phyloP scores from a whole-genome alignment of 2,329 filamentous ascomycete genomes.

The Alternaria arborescens region DNA sequence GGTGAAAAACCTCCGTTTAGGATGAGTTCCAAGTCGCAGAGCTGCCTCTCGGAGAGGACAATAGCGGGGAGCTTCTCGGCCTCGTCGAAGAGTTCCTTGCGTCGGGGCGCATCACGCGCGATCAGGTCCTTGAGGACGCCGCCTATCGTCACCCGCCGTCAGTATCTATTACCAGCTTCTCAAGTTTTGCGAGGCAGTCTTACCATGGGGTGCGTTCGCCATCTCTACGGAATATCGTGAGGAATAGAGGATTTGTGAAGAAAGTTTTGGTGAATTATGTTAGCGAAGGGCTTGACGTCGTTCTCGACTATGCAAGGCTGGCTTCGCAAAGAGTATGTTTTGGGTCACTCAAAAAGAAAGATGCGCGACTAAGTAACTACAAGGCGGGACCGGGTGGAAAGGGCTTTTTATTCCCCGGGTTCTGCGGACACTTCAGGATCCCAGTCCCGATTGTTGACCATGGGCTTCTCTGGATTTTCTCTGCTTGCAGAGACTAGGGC shows the following conservation, averaged over 20 bases:
- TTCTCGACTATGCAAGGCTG: slow-evolving; percentile 8
- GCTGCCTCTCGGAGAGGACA: slow-evolving; percentile 87
- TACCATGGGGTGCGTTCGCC: slow-evolving; percentile 63
- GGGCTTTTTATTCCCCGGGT: slow-evolving; percentile 23
- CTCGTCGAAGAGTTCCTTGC: slow-evolving; percentile 80
- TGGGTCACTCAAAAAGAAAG: slow-evolving; percentile 11
- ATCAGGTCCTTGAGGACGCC: slow-evolving; percentile 98
- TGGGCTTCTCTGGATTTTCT: slow-evolving; percentile 15
- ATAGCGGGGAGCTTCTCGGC: slow-evolving; percentile 87
- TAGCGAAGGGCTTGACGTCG: slow-evolving; percentile 2
- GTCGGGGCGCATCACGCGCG: slow-evolving; percentile 86
- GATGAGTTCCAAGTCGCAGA: slow-evolving; percentile 97
- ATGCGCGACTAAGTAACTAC: slow-evolving; percentile 14
- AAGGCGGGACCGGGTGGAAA: slow-evolving; percentile 8
- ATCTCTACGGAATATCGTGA: slow-evolving; percentile 38
- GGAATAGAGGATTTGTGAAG: neutral
- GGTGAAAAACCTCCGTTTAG: slow-evolving; percentile 98
- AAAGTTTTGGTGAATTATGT: neutral
- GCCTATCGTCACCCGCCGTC: slow-evolving; percentile 59
- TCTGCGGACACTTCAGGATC: slow-evolving; percentile 8
- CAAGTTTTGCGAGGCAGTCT: slow-evolving; percentile 17
- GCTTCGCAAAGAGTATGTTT: neutral
- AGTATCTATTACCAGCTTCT: slow-evolving; percentile 20
- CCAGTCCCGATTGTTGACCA: slow-evolving; percentile 19
- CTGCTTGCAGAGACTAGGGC: slow-evolving; percentile 30